Conservation (phyloP, 306 rosid species). For the Castanospermum australe region DNA sequence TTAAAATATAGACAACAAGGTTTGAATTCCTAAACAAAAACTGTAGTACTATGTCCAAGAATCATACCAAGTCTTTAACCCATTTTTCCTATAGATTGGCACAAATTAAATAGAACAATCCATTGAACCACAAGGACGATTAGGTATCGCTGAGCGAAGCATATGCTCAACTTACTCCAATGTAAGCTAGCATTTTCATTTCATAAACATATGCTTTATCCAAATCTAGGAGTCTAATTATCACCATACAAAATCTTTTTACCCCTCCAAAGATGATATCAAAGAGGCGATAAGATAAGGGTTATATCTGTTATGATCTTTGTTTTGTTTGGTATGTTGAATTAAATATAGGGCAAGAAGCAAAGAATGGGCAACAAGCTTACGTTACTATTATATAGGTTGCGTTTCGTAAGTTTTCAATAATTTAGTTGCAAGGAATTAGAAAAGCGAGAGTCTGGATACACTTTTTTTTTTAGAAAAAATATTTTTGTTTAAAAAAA, state of each 20-base stretch:
- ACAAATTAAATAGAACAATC: background rate
- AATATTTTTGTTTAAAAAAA: too few species aligned
- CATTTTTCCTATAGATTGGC: background rate
- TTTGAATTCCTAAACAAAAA: background rate
- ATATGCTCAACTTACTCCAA: background rate
- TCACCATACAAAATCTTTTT: slow-evolving; percentile 1
- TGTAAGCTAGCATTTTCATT: background rate
- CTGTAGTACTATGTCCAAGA: background rate
- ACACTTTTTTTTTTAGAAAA: too few species aligned
- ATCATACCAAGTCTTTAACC: background rate
- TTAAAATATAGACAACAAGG: background rate
- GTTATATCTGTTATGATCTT: background rate
- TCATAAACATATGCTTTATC: background rate
- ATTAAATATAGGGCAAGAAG: background rate
- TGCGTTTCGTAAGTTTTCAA: background rate
- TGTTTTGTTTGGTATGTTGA: slow-evolving; percentile 1
- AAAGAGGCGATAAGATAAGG: slow-evolving; percentile 21
- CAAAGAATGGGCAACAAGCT: background rate
- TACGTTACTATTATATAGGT: background rate
- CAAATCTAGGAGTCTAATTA: background rate
- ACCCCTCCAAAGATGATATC: slow-evolving; percentile 8
- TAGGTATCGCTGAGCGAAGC: background rate
- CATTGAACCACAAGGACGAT: background rate
- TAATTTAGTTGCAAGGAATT: background rate
- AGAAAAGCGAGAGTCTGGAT: too few species aligned